Conservation (phyloP, 2,329 filamentous ascomycete genomes). For the Sphaceloma murrayae region DNA sequence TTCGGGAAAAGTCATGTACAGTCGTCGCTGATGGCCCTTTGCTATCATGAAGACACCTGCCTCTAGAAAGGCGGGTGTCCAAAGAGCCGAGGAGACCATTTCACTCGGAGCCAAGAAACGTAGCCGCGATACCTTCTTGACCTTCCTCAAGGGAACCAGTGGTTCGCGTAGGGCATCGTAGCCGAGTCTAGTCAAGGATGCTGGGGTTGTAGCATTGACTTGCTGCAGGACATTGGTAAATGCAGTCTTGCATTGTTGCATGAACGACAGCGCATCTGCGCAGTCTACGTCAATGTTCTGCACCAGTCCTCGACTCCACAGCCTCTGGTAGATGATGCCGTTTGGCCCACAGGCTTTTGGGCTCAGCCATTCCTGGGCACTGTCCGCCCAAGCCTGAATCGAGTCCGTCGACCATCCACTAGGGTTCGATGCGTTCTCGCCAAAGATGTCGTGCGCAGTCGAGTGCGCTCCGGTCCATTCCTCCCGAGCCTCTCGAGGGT, state of each 20-base stretch:
- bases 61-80: slow-evolving; percentile 61
- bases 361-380: slow-evolving; percentile 50
- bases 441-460: slow-evolving; percentile 23
- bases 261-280: slow-evolving; percentile 58
- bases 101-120: slow-evolving; percentile 61
- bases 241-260: slow-evolving; percentile 51
- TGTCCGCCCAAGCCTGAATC: slow-evolving; percentile 40
- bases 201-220: slow-evolving; percentile 19
- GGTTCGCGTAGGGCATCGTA: slow-evolving; percentile 55
- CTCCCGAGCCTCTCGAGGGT: slow-evolving; percentile 26
- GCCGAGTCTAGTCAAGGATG: slow-evolving; percentile 26
- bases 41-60: slow-evolving; percentile 66
- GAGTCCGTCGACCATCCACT: slow-evolving; percentile 42
- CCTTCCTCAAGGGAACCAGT: slow-evolving; percentile 68
- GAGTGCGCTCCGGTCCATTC: slow-evolving; percentile 37
- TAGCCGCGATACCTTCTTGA: slow-evolving; percentile 62
- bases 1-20: slow-evolving; percentile 67
- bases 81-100: slow-evolving; percentile 62
- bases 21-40: slow-evolving; percentile 48
- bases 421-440: slow-evolving; percentile 27
- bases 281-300: slow-evolving; percentile 53
- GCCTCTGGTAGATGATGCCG: slow-evolving; percentile 56
- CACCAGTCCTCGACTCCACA: slow-evolving; percentile 65
- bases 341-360: slow-evolving; percentile 58
- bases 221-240: slow-evolving; percentile 44